A percentile compares a stretch with the other conserved stretches of the same genome.
Evolutionary conservation across 177 flowering plant species (phyloP).

Genomic region (Tripterygium wilfordii): DNA sequence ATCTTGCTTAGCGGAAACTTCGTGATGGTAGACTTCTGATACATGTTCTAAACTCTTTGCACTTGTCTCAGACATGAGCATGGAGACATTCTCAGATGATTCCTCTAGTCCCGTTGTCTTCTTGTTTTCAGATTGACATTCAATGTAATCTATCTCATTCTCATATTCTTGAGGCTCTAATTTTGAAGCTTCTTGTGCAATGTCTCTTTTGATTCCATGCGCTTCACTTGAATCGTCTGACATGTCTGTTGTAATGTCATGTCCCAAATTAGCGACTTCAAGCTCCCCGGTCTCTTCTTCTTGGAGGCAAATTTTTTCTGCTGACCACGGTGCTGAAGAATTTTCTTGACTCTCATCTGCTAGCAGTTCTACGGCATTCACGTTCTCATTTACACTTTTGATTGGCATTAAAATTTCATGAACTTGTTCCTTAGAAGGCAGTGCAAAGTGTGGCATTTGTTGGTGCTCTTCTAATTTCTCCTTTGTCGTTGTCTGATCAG

Average conservation of each 20-base stretch:
- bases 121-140: conserved; percentile 8
- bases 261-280: conserved; percentile 2
- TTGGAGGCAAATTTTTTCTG: conserved; percentile 4
- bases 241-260: conserved; percentile 1
- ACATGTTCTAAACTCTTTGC: conserved; percentile 12
- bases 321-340: neutral
- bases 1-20: conserved; percentile 2
- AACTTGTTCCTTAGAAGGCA: conserved; percentile 1
- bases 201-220: neutral
- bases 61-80: conserved; percentile 1
- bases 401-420: neutral
- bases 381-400: conserved; percentile 1
- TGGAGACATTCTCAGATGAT: conserved; percentile 11
- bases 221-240: conserved; percentile 5
- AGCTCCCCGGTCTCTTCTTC: conserved; percentile 14
- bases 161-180: conserved; percentile 1
- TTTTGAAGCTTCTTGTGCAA: neutral
- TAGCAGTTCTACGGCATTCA: conserved; percentile 1
- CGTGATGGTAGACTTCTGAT: conserved; percentile 6
- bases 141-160: conserved; percentile 1
- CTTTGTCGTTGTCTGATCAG: neutral
- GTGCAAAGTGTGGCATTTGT: neutral
- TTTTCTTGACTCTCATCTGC: neutral
- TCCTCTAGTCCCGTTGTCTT: neutral
- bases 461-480: conserved; percentile 8